These are phyloP conservation scores for Lactarius vividus DNA, from an alignment of 768 basidiomycete species.

Conservation along the genomic window DNA sequence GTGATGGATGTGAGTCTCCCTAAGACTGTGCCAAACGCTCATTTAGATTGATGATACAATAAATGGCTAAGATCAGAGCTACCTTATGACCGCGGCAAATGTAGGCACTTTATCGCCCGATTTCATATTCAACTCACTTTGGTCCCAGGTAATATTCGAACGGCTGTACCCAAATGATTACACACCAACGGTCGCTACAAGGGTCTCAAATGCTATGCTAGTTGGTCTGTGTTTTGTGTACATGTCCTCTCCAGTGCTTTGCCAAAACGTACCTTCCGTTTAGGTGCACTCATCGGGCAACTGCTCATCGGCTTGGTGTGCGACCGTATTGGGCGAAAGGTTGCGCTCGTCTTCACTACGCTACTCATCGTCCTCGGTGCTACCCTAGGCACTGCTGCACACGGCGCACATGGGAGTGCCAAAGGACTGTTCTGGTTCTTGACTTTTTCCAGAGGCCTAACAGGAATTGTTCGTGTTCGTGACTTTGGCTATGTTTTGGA, in stretches of 20 bases:
- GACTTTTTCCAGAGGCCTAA: constrained; percentile 67
- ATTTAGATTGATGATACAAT: constrained; percentile 9
- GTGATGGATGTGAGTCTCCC: constrained; percentile 50
- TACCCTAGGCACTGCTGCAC: constrained; percentile 64
- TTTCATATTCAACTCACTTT: constrained; percentile 21
- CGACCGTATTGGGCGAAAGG: constrained; percentile 68
- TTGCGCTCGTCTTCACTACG: constrained; percentile 66
- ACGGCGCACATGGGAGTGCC: constrained; percentile 54
- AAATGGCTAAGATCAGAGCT: constrained; percentile 54
- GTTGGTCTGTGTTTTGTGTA: constrained; percentile 46
- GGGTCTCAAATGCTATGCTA: constrained; percentile 67
- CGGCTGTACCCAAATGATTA: constrained; percentile 59
- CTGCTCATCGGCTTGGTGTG: constrained; percentile 64
- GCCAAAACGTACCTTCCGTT: constrained; percentile 11
- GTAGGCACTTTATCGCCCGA: constrained; percentile 34
- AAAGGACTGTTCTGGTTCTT: constrained; percentile 72
- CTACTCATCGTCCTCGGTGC: constrained; percentile 67
- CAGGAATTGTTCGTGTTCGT: constrained; percentile 51
- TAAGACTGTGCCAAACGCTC: constrained; percentile 3
- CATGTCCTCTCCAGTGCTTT: not conserved
- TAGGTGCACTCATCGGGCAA: constrained; percentile 62
- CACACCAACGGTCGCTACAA: constrained; percentile 58
- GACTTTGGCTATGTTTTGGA: not conserved
- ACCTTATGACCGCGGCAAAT: constrained; percentile 67
- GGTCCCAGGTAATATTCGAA: constrained; percentile 57